Evolutionary conservation across 257 asterid genomes (phyloP).

Genomic region (Cinchona pubescens): DNA sequence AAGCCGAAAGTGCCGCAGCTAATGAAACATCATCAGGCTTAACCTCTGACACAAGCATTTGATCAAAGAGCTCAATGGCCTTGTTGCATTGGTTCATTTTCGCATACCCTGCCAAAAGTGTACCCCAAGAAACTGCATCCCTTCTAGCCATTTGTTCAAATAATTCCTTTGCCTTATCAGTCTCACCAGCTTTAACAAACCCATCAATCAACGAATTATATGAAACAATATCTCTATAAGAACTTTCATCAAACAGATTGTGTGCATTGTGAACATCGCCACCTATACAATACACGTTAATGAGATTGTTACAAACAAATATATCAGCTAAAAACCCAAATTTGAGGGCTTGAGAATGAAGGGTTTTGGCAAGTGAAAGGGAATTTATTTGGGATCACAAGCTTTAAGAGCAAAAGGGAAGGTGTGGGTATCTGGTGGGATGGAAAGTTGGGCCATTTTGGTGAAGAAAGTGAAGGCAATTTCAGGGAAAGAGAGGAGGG

Average conservation of each 20-base stretch:
- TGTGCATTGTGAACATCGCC: constrained; percentile 39
- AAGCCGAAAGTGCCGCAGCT: constrained; percentile 73
- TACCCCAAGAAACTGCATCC: constrained; percentile 72
- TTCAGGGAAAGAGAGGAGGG: constrained; percentile 47
- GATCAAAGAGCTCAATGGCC: constrained; percentile 57
- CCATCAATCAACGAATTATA: constrained; percentile 71
- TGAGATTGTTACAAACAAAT: constrained; percentile 56
- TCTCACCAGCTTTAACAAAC: constrained; percentile 60
- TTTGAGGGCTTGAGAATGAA: constrained; percentile 56
- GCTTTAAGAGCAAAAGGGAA: constrained; percentile 42
- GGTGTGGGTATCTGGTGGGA: constrained; percentile 61
- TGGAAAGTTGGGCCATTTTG: constrained; percentile 50
- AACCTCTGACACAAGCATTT: constrained; percentile 37
- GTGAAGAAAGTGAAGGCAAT: constrained; percentile 37
- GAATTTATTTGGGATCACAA: constrained; percentile 18
- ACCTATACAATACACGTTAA: constrained; percentile 30
- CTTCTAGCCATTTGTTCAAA: constrained; percentile 64
- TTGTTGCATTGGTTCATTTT: constrained; percentile 44
- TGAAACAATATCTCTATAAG: constrained; percentile 57
- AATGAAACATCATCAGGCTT: constrained; percentile 52
- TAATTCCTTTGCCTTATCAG: constrained; percentile 48
- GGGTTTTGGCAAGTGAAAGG: constrained; percentile 28
- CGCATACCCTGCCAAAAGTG: constrained; percentile 76
- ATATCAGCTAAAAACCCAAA: constrained; percentile 58
- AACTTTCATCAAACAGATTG: constrained; percentile 53